A percentile compares a stretch with the other conserved stretches of the same genome.
Evolutionary conservation across 2,329 filamentous ascomycete genomes (phyloP).

Genomic region (Penicillium sp.): DNA sequence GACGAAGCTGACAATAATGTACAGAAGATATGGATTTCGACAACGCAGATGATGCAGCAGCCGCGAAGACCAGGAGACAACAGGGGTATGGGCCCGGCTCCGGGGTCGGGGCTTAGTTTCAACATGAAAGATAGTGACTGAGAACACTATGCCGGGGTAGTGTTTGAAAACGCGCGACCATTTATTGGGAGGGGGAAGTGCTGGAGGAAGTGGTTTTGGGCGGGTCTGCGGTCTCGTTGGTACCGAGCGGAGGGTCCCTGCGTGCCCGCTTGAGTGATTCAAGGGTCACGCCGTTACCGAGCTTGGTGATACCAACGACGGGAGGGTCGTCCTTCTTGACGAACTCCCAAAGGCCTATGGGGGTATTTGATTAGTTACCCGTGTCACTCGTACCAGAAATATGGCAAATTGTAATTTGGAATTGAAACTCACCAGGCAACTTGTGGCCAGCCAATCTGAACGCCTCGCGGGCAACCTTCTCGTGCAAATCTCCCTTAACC

Average conservation of each 20-base stretch:
- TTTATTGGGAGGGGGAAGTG: slow-evolving; percentile 38
- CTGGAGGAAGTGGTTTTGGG: slow-evolving; percentile 38
- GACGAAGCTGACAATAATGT: slow-evolving; percentile 43
- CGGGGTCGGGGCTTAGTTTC: slow-evolving; percentile 53
- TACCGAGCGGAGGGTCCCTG: slow-evolving; percentile 57
- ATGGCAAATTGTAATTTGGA: slow-evolving; percentile 2
- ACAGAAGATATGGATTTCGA: slow-evolving; percentile 39
- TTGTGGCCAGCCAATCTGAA: slow-evolving; percentile 94
- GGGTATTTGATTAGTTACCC: slow-evolving; percentile 9
- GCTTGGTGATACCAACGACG: slow-evolving; percentile 88
- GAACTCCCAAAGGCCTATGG: slow-evolving; percentile 71
- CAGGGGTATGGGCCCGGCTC: slow-evolving; percentile 58
- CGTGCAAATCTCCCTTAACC: slow-evolving; percentile 86
- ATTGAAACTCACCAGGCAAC: slow-evolving; percentile 69
- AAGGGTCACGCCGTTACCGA: slow-evolving; percentile 76
- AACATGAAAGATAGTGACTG: slow-evolving; percentile 10
- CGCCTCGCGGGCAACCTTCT: slow-evolving; percentile 90
- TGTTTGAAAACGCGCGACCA: slow-evolving; percentile 4
- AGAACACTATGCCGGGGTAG: slow-evolving; percentile 5
- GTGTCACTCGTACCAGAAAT: not conserved
- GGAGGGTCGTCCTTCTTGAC: slow-evolving; percentile 89
- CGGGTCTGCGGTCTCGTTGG: slow-evolving; percentile 28
- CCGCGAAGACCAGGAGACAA: slow-evolving; percentile 47
- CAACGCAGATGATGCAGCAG: slow-evolving; percentile 38
- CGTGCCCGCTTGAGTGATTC: slow-evolving; percentile 81